phyloP scores from a whole-genome alignment of 495 filamentous ascomycete genomes.

The Daldinia childiae region DNA sequence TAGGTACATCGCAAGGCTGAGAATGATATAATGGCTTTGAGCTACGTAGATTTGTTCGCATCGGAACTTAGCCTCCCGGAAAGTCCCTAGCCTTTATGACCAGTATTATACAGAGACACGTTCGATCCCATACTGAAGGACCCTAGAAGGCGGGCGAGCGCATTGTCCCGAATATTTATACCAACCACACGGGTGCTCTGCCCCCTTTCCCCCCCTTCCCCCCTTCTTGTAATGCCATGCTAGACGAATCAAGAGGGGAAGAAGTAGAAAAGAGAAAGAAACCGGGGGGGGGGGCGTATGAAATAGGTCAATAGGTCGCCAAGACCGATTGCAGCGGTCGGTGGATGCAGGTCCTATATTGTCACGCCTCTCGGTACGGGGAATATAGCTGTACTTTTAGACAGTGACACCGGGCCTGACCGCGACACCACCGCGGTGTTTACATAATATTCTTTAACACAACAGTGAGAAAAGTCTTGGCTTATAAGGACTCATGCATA shows the following conservation, averaged over 20 bases:
- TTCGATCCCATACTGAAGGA: slow-evolving; percentile 1
- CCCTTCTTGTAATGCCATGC: not conserved
- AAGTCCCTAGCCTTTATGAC: slow-evolving; percentile 5
- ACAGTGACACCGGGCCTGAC: not conserved
- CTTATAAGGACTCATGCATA: not conserved
- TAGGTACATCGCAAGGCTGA: slow-evolving; percentile 16
- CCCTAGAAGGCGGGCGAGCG: slow-evolving; percentile 24
- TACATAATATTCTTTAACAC: not conserved
- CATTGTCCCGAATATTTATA: slow-evolving; percentile 14
- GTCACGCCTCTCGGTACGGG: not conserved
- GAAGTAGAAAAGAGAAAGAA: not conserved
- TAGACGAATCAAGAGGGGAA: not conserved
- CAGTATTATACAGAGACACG: slow-evolving; percentile 1
- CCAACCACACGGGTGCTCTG: slow-evolving; percentile 1
- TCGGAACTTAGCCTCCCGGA: slow-evolving; percentile 7
- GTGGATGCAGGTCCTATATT: not conserved
- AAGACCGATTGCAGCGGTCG: not conserved
- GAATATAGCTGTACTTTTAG: not conserved
- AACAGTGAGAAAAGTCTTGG: not conserved
- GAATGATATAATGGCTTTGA: not conserved
- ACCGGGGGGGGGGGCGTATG: not conserved
- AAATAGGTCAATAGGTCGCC: not conserved
- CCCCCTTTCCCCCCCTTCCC: too few species aligned
- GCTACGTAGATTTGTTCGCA: slow-evolving; percentile 1
- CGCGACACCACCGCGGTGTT: not conserved